These are phyloP conservation scores for Cajanus cajan DNA, from an alignment of 306 rosid species.

Conservation along the genomic window DNA sequence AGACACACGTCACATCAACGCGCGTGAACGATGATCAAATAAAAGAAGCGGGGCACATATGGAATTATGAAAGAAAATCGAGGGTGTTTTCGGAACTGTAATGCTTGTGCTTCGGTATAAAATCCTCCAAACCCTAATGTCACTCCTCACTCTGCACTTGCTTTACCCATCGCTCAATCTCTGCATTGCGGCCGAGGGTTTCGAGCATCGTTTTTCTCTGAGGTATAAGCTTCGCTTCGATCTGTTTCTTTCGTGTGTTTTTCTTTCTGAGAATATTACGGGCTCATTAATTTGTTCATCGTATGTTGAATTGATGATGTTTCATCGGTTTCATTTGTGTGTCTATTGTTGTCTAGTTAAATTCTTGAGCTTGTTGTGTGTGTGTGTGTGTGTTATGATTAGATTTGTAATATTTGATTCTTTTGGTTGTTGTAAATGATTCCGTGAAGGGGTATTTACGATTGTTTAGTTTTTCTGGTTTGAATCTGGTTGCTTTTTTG, in stretches of 20 bases:
- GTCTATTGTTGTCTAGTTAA: neutral
- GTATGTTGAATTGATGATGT: neutral
- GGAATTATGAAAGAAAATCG: neutral
- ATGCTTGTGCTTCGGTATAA: neutral
- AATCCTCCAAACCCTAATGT: constrained; percentile 5
- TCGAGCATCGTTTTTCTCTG: neutral
- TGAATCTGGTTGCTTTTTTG: neutral
- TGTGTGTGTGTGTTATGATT: neutral
- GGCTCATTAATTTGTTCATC: neutral
- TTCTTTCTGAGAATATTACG: neutral
- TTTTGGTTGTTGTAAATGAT: neutral
- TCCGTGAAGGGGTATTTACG: neutral
- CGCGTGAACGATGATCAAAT: neutral
- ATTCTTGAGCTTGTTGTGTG: neutral
- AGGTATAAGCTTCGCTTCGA: neutral
- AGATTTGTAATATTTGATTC: neutral
- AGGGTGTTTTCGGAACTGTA: neutral
- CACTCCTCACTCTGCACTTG: neutral
- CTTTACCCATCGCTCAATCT: neutral
- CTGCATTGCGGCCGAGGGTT: constrained; percentile 23
- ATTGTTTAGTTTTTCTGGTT: neutral
- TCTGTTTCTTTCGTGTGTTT: neutral
- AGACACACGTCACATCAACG: neutral
- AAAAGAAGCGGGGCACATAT: neutral
- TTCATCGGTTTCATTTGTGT: neutral